phyloP scores from a whole-genome alignment of 768 basidiomycete species.

The Auriculariales sp. region DNA sequence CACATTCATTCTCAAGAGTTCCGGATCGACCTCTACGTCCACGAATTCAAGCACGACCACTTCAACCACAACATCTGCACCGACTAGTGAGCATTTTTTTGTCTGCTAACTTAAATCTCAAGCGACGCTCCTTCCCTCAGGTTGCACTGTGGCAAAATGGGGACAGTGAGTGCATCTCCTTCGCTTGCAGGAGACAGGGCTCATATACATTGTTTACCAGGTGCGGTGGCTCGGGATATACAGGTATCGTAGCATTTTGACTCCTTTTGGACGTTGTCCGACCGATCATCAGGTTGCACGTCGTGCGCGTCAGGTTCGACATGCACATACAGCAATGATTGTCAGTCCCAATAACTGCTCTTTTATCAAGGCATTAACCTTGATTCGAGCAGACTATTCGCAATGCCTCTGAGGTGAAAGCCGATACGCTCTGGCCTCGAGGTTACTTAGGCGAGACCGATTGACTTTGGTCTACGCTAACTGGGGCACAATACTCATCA shows the following conservation, averaged over 20 bases:
- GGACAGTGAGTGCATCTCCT: not conserved
- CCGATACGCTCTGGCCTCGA: too few relatives aligned
- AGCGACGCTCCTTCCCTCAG: not conserved
- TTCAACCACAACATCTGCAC: not conserved
- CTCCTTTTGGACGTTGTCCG: not conserved
- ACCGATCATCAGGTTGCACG: not conserved
- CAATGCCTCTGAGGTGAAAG: not conserved
- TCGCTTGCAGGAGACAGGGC: too few relatives aligned
- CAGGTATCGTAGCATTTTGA: too few relatives aligned
- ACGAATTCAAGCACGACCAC: not conserved
- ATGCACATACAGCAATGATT: not conserved
- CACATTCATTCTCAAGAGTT: not conserved
- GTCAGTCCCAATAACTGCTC: not conserved
- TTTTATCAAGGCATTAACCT: not conserved
- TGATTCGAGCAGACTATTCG: not conserved
- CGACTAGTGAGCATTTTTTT: too few relatives aligned
- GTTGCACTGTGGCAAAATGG: not conserved
- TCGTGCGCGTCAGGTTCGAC: not conserved
- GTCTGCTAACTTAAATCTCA: too few relatives aligned
- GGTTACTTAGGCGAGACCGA: too few relatives aligned
- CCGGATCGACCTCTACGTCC: not conserved
- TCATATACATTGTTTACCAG: too few relatives aligned
- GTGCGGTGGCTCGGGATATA: too few relatives aligned
- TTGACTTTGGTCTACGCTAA: too few relatives aligned
- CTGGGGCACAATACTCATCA: too few relatives aligned